These are phyloP conservation scores for Hypoxylon intermedium DNA, from an alignment of 495 filamentous ascomycete species.

Conservation along the genomic window DNA sequence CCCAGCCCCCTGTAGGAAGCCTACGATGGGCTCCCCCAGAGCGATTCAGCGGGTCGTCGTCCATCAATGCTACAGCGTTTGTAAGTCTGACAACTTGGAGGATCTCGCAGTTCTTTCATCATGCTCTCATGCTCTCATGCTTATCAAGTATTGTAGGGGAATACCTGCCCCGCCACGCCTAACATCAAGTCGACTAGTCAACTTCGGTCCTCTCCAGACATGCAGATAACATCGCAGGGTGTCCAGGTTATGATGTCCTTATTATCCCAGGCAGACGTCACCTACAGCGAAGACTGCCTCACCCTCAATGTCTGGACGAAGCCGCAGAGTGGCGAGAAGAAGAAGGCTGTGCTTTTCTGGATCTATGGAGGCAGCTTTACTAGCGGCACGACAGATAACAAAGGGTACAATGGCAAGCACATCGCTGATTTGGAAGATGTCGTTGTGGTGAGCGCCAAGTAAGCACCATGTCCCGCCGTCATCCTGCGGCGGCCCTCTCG, in stretches of 20 bases:
- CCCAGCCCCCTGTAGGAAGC: slow-evolving; percentile 52
- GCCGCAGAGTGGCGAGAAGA: slow-evolving; percentile 9
- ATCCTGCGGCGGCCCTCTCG: background rate
- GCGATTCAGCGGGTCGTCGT: background rate
- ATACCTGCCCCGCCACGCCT: slow-evolving; percentile 29
- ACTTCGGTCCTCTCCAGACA: slow-evolving; percentile 1
- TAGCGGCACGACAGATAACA: slow-evolving; percentile 40
- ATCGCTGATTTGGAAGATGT: slow-evolving; percentile 57
- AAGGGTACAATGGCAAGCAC: slow-evolving; percentile 49
- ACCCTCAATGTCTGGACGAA: slow-evolving; percentile 60
- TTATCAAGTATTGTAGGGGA: background rate
- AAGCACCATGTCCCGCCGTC: slow-evolving; percentile 14
- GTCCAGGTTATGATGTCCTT: slow-evolving; percentile 1
- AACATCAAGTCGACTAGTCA: slow-evolving; percentile 26
- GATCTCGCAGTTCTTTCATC: too few relatives aligned
- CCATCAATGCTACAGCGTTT: slow-evolving; percentile 37
- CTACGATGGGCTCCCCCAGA: slow-evolving; percentile 55
- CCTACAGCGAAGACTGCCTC: slow-evolving; percentile 62
- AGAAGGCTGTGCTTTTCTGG: slow-evolving; percentile 50
- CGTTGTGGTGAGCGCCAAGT: slow-evolving; percentile 68
- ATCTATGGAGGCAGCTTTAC: slow-evolving; percentile 50
- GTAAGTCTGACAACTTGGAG: slow-evolving; percentile 28
- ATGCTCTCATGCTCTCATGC: background rate
- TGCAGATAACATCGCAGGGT: slow-evolving; percentile 3
- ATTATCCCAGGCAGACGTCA: slow-evolving; percentile 1